Evolutionary conservation across 176 grass and related monocot species (phyloP).

Genomic region (Avena atlantica): DNA sequence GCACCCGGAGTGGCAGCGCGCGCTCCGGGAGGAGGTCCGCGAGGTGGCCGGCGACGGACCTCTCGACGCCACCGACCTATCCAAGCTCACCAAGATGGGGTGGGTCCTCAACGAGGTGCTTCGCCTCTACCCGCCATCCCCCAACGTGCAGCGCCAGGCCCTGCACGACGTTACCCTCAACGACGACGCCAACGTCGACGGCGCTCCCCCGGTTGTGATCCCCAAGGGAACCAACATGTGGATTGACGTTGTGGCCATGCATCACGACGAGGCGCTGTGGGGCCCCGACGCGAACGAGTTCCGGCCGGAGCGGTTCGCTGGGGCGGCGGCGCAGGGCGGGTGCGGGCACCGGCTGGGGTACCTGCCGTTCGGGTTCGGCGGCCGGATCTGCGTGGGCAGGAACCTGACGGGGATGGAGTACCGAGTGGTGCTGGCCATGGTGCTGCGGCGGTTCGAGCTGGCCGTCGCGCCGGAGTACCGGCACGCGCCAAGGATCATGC

Average conservation of each 20-base stretch:
- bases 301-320: constrained; percentile 62
- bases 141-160: constrained; percentile 82
- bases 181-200: no score
- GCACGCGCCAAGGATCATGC: constrained; percentile 70
- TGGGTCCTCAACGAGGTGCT: constrained; percentile 85
- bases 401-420: constrained; percentile 81
- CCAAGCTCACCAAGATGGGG: constrained; percentile 73
- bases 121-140: constrained; percentile 78
- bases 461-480: constrained; percentile 61
- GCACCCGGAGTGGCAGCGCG: constrained; percentile 78
- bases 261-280: constrained; percentile 74
- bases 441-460: constrained; percentile 58
- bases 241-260: constrained; percentile 89
- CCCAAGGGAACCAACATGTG: constrained; percentile 92
- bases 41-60: neutral
- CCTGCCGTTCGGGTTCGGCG: constrained; percentile 79
- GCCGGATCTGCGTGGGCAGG: constrained; percentile 63
- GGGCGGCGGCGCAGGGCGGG: constrained; percentile 45
- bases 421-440: constrained; percentile 70
- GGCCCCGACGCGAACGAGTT: constrained; percentile 62
- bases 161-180: constrained; percentile 49
- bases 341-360: constrained; percentile 79
- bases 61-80: constrained; percentile 42
- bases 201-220: neutral
- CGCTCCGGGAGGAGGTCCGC: constrained; percentile 57